Base-by-base conservation (phyloP, 331 rosid species). In the Malus hybrid region DNA sequence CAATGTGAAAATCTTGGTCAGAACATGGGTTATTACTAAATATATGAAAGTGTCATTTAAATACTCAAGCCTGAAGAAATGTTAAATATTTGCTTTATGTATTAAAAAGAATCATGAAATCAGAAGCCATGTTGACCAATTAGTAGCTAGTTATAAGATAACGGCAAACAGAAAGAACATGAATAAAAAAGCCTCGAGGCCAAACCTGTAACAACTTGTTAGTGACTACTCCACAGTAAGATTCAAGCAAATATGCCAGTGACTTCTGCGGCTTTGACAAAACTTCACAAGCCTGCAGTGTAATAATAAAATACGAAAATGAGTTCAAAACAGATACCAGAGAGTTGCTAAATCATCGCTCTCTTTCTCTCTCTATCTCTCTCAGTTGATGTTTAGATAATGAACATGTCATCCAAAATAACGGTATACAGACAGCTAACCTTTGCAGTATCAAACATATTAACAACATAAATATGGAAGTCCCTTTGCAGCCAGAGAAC, bases 171-270 rank as follows among this genome's bases (percentile, higher is more conserved):
- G 28, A 66, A 69, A 77, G 24, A n/a, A 27, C 24, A 48, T 50
- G 54, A 70, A 64, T 56, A 60, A 34, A 56, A 66, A 28, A 52
- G 63, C 52, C 56, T 31, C n/a, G 46, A 73, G 48, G 84, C 63
- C 86, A 73, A 81, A 93, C 99, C 97, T 94, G 99, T 71, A 92
- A 87, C 85, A 87, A 71, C 78, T 94, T 94, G 92, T 94, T 92
- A 65, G 97, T 92, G 44, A 85, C 70, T 42, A 92, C 90, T 54
- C 95, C 85, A 48, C 99, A 90, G 84, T 90, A 92, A 29, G 96
- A 83, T 85, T 94, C 97, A 24, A 94, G 99, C 76, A 94, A 85
- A 84, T 89, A 92, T 19, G 97, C 99, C 60, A 94, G 90, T 64
- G 99, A 94, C 73, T 92, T 94, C 65, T 92, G 97, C 56, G 93